Conservation (phyloP, 768 basidiomycete species). For the Boletus fagicola region DNA sequence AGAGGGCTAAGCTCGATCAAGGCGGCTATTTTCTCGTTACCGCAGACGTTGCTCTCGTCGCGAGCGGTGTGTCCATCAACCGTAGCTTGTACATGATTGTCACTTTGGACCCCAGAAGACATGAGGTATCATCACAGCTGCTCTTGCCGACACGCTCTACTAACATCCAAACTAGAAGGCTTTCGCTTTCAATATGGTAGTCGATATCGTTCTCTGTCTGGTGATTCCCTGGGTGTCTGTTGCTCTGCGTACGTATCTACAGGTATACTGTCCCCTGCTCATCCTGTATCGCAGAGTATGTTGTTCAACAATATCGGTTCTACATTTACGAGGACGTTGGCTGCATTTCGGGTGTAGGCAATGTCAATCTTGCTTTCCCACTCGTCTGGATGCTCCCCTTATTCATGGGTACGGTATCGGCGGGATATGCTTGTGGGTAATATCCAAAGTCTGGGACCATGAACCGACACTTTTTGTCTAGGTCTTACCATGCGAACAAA, state of each 20-base stretch:
- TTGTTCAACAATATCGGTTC: slow-evolving; percentile 53
- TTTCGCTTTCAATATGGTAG: slow-evolving; percentile 17
- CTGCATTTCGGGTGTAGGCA: slow-evolving; percentile 39
- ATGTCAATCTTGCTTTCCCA: slow-evolving; percentile 35
- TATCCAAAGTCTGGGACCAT: neutral
- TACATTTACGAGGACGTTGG: slow-evolving; percentile 50
- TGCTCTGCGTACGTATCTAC: slow-evolving; percentile 27
- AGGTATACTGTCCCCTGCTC: slow-evolving; percentile 1
- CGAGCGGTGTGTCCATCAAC: slow-evolving; percentile 45
- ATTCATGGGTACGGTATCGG: slow-evolving; percentile 44
- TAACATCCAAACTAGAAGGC: slow-evolving; percentile 21
- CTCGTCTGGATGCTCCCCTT: slow-evolving; percentile 48
- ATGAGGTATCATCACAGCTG: slow-evolving; percentile 5
- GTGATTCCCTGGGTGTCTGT: slow-evolving; percentile 34
- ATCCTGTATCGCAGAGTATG: slow-evolving; percentile 32
- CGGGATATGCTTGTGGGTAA: slow-evolving; percentile 35
- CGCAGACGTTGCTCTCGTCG: slow-evolving; percentile 37
- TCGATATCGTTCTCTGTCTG: slow-evolving; percentile 32
- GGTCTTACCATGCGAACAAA: slow-evolving; percentile 9
- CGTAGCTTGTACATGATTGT: slow-evolving; percentile 49
- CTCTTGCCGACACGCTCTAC: neutral
- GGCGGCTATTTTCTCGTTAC: slow-evolving; percentile 35
- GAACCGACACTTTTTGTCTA: slow-evolving; percentile 1
- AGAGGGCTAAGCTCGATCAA: slow-evolving; percentile 5
- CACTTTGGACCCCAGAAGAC: slow-evolving; percentile 13